These are phyloP conservation scores for Ustilago shanxiensis DNA, from an alignment of 1,284 basidiomycete genomes.

Conservation along the genomic window DNA sequence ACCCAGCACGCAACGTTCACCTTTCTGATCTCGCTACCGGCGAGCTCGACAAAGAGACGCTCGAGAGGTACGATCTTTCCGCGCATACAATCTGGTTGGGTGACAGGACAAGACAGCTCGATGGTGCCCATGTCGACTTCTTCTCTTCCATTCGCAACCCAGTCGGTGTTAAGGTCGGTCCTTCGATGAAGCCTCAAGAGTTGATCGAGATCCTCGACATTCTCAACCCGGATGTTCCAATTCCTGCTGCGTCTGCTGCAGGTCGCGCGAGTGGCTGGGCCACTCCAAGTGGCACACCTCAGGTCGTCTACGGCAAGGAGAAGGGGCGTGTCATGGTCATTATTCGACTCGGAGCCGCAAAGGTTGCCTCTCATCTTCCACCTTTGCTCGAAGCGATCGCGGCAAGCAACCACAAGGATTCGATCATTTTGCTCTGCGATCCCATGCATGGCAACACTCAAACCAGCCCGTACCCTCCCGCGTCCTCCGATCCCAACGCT, in stretches of 20 bases:
- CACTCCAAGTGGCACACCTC: conserved; percentile 20
- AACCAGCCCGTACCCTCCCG: conserved; percentile 58
- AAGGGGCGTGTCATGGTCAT: conserved; percentile 89
- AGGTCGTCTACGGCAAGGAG: conserved; percentile 72
- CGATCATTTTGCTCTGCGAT: conserved; percentile 93
- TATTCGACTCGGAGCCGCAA: conserved; percentile 89
- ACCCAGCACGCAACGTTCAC: conserved; percentile 35
- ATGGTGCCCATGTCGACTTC: conserved; percentile 89
- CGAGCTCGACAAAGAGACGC: conserved; percentile 30
- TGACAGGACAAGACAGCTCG: conserved; percentile 91
- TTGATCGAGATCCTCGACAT: conserved; percentile 84
- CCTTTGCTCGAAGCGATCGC: conserved; percentile 87
- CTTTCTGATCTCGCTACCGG: conserved; percentile 26
- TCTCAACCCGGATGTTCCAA: conserved; percentile 77
- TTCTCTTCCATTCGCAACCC: conserved; percentile 90
- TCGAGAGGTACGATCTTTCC: conserved; percentile 81
- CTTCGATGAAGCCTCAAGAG: conserved; percentile 84
- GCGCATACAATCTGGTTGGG: conserved; percentile 98
- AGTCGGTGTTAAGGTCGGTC: conserved; percentile 96
- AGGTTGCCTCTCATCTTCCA: conserved; percentile 79
- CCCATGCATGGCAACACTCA: conserved; percentile 90
- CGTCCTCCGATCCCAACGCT: conserved; percentile 53
- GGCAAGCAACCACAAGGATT: conserved; percentile 77
- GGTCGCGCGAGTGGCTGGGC: conserved; percentile 28
- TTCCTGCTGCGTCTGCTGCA: conserved; percentile 20